Conservation (phyloP, 345 rosid species). For the Physaria fendleri region DNA sequence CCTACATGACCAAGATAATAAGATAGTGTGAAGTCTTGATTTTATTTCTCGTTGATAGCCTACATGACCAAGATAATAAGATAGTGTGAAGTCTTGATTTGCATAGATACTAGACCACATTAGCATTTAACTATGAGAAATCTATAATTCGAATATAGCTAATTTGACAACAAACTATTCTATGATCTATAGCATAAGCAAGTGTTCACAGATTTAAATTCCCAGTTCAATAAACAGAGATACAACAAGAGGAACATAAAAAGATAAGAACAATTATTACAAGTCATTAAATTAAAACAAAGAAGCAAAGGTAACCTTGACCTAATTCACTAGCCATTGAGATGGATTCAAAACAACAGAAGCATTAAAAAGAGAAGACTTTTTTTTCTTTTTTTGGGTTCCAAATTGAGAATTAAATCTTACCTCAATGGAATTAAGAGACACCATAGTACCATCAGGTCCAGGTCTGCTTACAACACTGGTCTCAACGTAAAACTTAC, state of each 20-base stretch:
- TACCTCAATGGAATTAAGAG: slow-evolving; percentile 27
- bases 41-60: slow-evolving; percentile 23
- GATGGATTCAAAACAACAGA: background rate
- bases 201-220: background rate
- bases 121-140: background rate
- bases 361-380: background rate
- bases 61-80: background rate
- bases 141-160: background rate
- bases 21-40: too few species aligned
- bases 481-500: too few species aligned
- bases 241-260: background rate
- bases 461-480: slow-evolving; percentile 23
- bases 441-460: slow-evolving; percentile 24
- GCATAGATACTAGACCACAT: background rate
- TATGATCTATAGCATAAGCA: background rate
- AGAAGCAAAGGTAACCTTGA: background rate
- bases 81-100: background rate
- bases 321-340: background rate
- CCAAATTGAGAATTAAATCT: background rate
- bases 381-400: background rate
- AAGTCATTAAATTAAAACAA: background rate
- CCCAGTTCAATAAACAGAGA: background rate
- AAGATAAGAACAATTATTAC: background rate
- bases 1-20: slow-evolving; percentile 2
- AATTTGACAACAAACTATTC: background rate